Percentiles rank a stretch among this genome's conserved stretches.
phyloP scores from a whole-genome alignment of 345 rosid species.

The Brassica incana region DNA sequence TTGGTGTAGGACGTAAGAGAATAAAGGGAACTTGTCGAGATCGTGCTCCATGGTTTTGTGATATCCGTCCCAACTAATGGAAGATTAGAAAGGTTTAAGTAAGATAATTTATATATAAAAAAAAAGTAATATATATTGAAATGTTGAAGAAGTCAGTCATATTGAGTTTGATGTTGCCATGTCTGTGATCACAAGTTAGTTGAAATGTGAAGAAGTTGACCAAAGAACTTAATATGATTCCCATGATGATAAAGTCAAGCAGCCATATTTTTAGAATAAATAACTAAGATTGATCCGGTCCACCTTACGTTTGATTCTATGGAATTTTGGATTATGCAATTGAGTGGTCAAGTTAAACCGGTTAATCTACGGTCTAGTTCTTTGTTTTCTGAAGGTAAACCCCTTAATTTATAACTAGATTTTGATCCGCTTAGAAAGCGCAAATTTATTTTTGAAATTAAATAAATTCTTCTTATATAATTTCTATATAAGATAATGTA shows the following conservation, averaged over 20 bases:
- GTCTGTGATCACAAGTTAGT: conserved; percentile 12
- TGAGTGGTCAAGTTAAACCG: not conserved
- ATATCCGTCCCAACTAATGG: not conserved
- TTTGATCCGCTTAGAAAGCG: no score
- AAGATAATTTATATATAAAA: no score
- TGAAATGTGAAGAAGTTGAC: not conserved
- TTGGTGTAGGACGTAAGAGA: conserved; percentile 58
- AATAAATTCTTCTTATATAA: no score
- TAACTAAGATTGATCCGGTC: not conserved
- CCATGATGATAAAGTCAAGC: not conserved
- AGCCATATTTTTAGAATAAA: not conserved
- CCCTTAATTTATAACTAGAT: not conserved
- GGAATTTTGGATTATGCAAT: not conserved
- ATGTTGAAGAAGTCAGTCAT: conserved; percentile 32
- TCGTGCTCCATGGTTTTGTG: conserved; percentile 53
- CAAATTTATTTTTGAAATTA: no score
- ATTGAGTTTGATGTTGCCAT: conserved; percentile 33
- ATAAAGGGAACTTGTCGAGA: conserved; percentile 56
- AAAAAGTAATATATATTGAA: not conserved
- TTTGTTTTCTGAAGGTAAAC: not conserved
- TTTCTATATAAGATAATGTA: no score
- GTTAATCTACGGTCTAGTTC: not conserved
- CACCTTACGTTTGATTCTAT: not conserved
- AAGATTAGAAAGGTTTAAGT: conserved; percentile 23
- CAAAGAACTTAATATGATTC: conserved; percentile 4